Evolutionary conservation across 73 alveolate species (phyloP).

Genomic region (Stentor coeruleus): DNA sequence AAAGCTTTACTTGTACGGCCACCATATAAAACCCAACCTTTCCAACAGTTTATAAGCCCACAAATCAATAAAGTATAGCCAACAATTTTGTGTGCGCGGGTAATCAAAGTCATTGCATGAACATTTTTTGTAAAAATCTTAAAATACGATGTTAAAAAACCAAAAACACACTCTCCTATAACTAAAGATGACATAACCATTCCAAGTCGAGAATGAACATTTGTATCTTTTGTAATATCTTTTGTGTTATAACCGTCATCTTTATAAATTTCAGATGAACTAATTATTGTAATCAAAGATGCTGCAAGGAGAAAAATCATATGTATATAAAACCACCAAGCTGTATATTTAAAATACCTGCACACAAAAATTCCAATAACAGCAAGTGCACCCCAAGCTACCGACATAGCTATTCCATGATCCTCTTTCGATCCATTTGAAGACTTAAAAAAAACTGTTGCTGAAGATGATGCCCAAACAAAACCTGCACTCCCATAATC

Average conservation of each 20-base stretch:
- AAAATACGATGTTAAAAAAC: neutral
- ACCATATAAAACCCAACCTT: conserved; percentile 18
- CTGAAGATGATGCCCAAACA: neutral
- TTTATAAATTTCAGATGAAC: neutral
- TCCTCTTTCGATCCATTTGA: neutral
- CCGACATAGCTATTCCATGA: neutral
- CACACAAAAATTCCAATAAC: neutral
- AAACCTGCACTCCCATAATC: neutral
- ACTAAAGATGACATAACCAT: neutral
- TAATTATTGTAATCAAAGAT: neutral
- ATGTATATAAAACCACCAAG: conserved; percentile 8
- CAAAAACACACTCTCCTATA: neutral
- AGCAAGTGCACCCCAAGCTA: neutral
- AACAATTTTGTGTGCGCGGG: neutral
- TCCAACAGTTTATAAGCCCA: neutral
- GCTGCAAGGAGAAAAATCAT: neutral
- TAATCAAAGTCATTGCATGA: neutral
- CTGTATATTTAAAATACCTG: neutral
- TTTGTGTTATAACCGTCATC: neutral
- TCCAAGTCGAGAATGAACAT: neutral
- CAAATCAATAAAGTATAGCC: neutral
- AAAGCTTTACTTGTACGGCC: neutral
- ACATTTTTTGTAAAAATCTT: neutral
- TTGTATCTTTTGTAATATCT: neutral
- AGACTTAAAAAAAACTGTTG: neutral